Evolutionary conservation across 345 rosid species (phyloP), one percentile per base, ranked within the genome.

Genomic region (Salix koriyanagi): DNA sequence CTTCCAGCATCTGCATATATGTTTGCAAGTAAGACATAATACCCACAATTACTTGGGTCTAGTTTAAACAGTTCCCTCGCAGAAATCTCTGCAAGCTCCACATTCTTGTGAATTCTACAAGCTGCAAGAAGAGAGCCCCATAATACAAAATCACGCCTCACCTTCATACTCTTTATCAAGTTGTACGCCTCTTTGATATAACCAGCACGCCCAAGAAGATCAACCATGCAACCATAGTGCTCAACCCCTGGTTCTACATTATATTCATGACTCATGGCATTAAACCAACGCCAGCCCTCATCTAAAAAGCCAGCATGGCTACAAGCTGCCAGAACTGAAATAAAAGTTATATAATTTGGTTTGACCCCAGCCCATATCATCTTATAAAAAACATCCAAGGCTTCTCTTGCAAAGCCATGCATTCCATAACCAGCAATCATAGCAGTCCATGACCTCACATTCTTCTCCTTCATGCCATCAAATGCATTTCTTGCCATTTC

Each of bases 71-170:
- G 70, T 70, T 84, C 83, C 1, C 81, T 36, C 0, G 92, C 97
- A 5, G 91, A 84, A 77, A 90, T 83, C 81, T 90, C 98, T 1
- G 91, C 98, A 15, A 94, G 91, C 80, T 90, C 97, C 69, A 94
- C 89, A 65, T 92, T 90, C 84, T 94, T 92, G 87, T 92, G 91
- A 39, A 87, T 83, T 82, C 94, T 85, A 83, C 98, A 94, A 72
- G 97, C 97, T 37, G 92, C 90, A 48, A 94, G 97, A 82, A 92
- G 92, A 15, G 97, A 94, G 72, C 97, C 90, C 97, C 97, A 89
- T 39, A 90, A 77, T 42, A 92, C 80, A 69, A 86, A 88, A 85
- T 94, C 97, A n/a, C 95, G 92, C 41, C 84, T 88, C 86, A 87
- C 86, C 79, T 86, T 91, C 97, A 90, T 94, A 62, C 88, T 79